Percentiles rank a stretch among this genome's conserved stretches.
Evolutionary conservation across 2,329 filamentous ascomycete genomes (phyloP).

Genomic region (Drechslerella stenobrocha): DNA sequence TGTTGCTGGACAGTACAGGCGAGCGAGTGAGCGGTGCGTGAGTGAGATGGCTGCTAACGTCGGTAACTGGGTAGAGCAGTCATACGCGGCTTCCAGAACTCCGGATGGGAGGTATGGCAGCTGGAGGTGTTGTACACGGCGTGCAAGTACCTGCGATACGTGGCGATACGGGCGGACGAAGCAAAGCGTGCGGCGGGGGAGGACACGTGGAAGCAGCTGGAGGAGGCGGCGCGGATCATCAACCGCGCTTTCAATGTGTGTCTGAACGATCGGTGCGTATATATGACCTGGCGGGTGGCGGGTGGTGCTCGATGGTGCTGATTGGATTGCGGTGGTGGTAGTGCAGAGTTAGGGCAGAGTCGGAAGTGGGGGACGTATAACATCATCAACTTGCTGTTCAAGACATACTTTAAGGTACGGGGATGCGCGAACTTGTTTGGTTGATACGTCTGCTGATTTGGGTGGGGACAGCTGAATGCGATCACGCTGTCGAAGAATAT

Average conservation of each 20-base stretch:
- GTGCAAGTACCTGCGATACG: constrained; percentile 81
- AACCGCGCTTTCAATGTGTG: constrained; percentile 92
- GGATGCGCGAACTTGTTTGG: neutral
- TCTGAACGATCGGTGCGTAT: constrained; percentile 76
- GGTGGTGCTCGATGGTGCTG: constrained; percentile 50
- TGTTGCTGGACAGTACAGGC: too few species aligned
- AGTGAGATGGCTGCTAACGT: too few species aligned
- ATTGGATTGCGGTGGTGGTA: constrained; percentile 55
- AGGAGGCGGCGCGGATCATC: constrained; percentile 86
- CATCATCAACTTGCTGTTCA: constrained; percentile 91
- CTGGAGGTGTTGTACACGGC: constrained; percentile 85
- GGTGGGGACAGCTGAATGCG: constrained; percentile 68
- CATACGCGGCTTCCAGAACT: constrained; percentile 76
- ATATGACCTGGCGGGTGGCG: neutral
- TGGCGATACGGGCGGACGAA: constrained; percentile 87
- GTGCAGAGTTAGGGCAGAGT: constrained; percentile 80
- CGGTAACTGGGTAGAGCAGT: constrained; percentile 61
- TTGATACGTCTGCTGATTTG: neutral
- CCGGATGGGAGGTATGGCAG: constrained; percentile 83
- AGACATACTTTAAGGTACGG: constrained; percentile 85
- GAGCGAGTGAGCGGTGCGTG: too few species aligned
- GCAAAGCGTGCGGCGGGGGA: constrained; percentile 64
- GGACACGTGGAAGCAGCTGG: constrained; percentile 79
- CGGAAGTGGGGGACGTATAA: constrained; percentile 98
- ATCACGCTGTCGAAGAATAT: constrained; percentile 89